phyloP scores from a whole-genome alignment of 2,329 filamentous ascomycete species.

The Colletotrichum limetticola region DNA sequence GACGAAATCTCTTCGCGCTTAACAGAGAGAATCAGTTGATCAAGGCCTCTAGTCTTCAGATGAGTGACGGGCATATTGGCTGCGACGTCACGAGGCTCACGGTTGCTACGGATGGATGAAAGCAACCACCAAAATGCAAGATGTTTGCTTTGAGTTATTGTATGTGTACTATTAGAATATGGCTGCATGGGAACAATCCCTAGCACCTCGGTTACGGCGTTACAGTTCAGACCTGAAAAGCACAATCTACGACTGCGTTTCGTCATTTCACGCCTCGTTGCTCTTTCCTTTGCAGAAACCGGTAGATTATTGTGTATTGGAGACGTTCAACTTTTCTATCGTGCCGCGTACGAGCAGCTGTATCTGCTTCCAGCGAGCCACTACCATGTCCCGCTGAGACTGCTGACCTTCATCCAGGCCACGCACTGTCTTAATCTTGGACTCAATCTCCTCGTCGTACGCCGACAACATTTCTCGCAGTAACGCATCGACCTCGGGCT shows the following conservation, averaged over 20 bases:
- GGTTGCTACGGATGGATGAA: background rate
- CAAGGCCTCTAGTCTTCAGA: background rate
- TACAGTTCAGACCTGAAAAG: conserved; percentile 21
- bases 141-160: background rate
- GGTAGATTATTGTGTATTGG: background rate
- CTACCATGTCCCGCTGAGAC: conserved; percentile 51
- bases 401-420: conserved; percentile 43
- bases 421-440: conserved; percentile 43
- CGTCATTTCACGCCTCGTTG: background rate
- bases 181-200: background rate
- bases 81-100: background rate
- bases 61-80: background rate
- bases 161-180: conserved; percentile 32
- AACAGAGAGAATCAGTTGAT: background rate
- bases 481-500: conserved; percentile 48
- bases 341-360: conserved; percentile 48
- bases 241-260: background rate
- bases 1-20: background rate
- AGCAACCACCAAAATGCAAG: background rate
- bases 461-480: conserved; percentile 51
- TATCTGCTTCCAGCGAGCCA: conserved; percentile 56
- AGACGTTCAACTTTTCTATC: conserved; percentile 41
- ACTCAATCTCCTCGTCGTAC: conserved; percentile 47
- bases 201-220: conserved; percentile 19
- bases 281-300: background rate